A percentile compares a stretch with the other conserved stretches of the same genome.
Conservation (phyloP, 1,284 basidiomycete species). For the Apiotrichum laibachii region DNA sequence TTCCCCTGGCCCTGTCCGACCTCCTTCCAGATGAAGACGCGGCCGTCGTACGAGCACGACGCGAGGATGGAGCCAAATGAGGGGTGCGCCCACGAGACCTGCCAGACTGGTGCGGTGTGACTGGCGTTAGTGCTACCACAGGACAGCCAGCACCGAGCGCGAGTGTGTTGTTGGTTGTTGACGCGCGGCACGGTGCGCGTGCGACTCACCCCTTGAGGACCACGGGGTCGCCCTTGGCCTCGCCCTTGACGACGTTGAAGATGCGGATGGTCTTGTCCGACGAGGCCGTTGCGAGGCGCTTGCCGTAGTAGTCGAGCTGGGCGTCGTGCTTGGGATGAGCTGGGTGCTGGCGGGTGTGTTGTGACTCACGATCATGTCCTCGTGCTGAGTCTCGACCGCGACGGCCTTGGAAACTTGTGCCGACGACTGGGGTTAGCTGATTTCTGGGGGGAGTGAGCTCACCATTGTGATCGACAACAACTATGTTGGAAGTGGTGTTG, state of each 20-base stretch:
- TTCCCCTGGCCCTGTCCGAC: conserved; percentile 43
- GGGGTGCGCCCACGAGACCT: conserved; percentile 98
- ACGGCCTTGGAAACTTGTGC: conserved; percentile 40
- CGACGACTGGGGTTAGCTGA: conserved; percentile 22
- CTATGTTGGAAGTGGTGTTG: no score
- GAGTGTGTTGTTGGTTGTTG: background rate
- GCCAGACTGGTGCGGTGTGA: conserved; percentile 97
- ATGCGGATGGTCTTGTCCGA: conserved; percentile 94
- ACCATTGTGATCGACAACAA: background rate
- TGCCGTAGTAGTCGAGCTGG: conserved; percentile 96
- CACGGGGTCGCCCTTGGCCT: conserved; percentile 62
- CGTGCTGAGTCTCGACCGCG: conserved; percentile 78
- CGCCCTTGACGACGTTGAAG: conserved; percentile 90
- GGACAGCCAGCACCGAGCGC: background rate
- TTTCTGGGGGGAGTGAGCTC: background rate
- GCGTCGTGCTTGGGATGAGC: conserved; percentile 79
- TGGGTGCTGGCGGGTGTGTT: background rate
- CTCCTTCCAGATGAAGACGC: conserved; percentile 98
- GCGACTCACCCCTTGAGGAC: conserved; percentile 75
- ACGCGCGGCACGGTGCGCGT: no score
- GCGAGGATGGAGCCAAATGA: conserved; percentile 95
- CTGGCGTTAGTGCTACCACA: conserved; percentile 51
- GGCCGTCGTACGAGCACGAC: conserved; percentile 96
- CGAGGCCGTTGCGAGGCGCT: conserved; percentile 92
- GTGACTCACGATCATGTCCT: conserved; percentile 84